Base-by-base conservation (phyloP, 2,329 filamentous ascomycete genomes). In the Colletotrichum salicis region DNA sequence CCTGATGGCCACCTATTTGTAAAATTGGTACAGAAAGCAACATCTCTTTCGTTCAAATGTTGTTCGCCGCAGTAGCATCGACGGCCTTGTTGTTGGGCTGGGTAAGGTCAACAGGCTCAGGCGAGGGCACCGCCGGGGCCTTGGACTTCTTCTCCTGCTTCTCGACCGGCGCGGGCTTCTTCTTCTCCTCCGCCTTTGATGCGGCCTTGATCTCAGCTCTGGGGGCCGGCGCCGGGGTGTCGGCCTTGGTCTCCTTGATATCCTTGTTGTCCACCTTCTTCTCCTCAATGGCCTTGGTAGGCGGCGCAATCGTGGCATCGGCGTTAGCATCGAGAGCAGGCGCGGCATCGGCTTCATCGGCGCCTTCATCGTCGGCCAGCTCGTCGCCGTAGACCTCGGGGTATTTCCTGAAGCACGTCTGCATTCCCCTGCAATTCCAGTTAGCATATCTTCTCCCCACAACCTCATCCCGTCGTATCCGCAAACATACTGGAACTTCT, bases 351-450 rank as follows among this genome's bases (percentile, higher is more conserved):
- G 37, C 37, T 8, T 77, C 75, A 27, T 79, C 80, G 13, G 79
- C 82, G 37, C 83, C 82, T 37, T 92, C 91, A 62, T 97, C 95
- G 59, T 95, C 93, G 41, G 93, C 92, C 22, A 98, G 86, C 81
- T 98, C 96, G 55, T 93, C 89, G 72, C 95, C 95, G 83, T 99
- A 99, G 72, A 98, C 88, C 55, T 98, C 96, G 24, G 96, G 96
- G 82, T 98, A 93, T 80, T 91, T 86, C 77, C 95, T 90, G 89
- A 99, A 99, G 86, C 96, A 99, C 78, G 96, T 92, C 86, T 98
- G 96, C 96, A 99, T 99, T 77, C 88, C 91, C 88, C 95, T 97
- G 76, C 77, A 70, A 27, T 65, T 64, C 19, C 73, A 51, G 70
- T 86, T 78, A 81, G 80, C 77, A 31, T 29, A 29, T 29, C 27